Conservation (phyloP, 129 eudicot species). For the Escallonia rubra region DNA sequence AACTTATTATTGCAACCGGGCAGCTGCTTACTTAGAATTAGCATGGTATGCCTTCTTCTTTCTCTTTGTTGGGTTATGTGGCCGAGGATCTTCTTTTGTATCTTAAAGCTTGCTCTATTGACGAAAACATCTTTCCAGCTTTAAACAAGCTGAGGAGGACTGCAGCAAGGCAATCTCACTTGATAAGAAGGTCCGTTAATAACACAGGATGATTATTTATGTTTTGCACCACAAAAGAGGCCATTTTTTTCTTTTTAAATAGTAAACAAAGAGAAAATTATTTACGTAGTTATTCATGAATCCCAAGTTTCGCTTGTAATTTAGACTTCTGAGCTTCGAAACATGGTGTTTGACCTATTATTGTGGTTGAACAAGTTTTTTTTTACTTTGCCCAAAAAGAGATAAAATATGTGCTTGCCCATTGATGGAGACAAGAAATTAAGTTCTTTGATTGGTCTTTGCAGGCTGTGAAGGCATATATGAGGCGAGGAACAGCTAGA, state of each 20-base stretch:
- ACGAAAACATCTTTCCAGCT: conserved; percentile 36
- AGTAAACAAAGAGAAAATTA: too few species aligned
- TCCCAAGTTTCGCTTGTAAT: too few species aligned
- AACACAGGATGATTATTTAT: too few species aligned
- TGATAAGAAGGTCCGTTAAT: conserved; percentile 72
- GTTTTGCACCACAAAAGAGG: too few species aligned
- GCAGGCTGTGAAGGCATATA: conserved; percentile 94
- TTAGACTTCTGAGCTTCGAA: neutral
- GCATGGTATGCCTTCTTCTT: conserved; percentile 45
- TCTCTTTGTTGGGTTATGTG: neutral
- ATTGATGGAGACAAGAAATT: neutral
- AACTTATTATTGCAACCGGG: conserved; percentile 72
- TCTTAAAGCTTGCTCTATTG: conserved; percentile 3
- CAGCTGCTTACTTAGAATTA: conserved; percentile 89
- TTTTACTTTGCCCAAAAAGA: neutral
- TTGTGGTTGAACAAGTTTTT: neutral
- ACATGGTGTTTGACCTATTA: neutral
- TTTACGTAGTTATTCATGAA: too few species aligned
- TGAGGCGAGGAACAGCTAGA: conserved; percentile 90
- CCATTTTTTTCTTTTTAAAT: too few species aligned
- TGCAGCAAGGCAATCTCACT: conserved; percentile 78
- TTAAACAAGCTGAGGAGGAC: conserved; percentile 85
- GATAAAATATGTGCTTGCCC: neutral
- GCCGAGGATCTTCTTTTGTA: neutral
- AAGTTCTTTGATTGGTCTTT: conserved; percentile 3